Percentiles rank a stretch among this genome's conserved stretches.
Conservation (phyloP, 2,329 filamentous ascomycete species). For the Fusarium virguliforme region DNA sequence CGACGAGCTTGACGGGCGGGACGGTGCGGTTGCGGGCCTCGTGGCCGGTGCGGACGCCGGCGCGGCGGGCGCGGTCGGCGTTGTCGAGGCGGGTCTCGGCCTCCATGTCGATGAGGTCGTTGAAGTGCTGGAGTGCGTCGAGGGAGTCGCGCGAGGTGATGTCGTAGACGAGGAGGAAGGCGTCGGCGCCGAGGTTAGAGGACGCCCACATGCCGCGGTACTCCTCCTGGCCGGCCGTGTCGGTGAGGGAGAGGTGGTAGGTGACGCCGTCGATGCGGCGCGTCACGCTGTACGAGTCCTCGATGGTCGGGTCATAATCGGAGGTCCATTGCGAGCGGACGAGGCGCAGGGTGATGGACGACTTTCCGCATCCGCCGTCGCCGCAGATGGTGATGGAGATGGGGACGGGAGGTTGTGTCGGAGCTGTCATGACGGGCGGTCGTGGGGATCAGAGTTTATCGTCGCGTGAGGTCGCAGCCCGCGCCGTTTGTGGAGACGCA, state of each 20-base stretch:
- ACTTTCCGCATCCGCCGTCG: constrained; percentile 89
- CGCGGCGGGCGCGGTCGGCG: constrained; percentile 67
- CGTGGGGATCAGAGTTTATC: constrained; percentile 23
- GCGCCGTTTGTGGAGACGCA: constrained; percentile 36
- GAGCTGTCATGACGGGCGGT: constrained; percentile 42
- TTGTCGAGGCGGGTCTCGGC: constrained; percentile 78
- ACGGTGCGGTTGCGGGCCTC: constrained; percentile 66
- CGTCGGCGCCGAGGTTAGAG: constrained; percentile 84
- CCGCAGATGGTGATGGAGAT: constrained; percentile 88
- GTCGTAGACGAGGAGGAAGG: constrained; percentile 90
- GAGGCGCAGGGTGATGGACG: constrained; percentile 86
- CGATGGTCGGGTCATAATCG: constrained; percentile 86
- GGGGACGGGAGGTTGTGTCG: constrained; percentile 62
- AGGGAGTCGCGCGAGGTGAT: constrained; percentile 81
- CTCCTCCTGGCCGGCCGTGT: constrained; percentile 92
- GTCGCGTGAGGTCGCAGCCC: constrained; percentile 26
- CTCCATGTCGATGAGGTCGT: constrained; percentile 88
- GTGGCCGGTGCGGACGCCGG: constrained; percentile 55
- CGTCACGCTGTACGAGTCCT: constrained; percentile 89
- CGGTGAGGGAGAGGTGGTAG: constrained; percentile 85
- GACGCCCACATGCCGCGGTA: constrained; percentile 90
- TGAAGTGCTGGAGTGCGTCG: constrained; percentile 82
- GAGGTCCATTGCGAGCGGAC: constrained; percentile 88
- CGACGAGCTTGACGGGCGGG: constrained; percentile 85
- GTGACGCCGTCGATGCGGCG: constrained; percentile 84